Evolutionary conservation across 345 rosid species (phyloP).

Genomic region (Eutrema japonicum): DNA sequence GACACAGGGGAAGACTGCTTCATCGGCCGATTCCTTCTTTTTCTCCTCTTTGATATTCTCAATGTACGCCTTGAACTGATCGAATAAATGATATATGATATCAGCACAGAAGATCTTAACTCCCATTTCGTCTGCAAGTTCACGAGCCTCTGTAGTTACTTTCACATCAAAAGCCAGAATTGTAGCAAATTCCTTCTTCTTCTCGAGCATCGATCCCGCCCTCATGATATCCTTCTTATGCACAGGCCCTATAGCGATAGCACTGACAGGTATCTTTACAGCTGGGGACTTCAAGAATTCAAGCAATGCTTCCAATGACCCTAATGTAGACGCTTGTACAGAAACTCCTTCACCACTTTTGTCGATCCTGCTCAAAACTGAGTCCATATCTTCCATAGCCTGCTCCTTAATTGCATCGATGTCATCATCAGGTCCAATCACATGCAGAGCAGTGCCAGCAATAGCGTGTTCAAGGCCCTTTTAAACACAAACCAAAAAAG

Average conservation of each 20-base stretch:
- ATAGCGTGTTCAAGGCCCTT: slow-evolving; percentile 95
- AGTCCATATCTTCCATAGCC: slow-evolving; percentile 87
- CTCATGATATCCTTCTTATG: slow-evolving; percentile 94
- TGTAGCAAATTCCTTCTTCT: slow-evolving; percentile 88
- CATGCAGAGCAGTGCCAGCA: slow-evolving; percentile 90
- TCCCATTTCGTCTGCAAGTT: slow-evolving; percentile 84
- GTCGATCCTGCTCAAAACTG: slow-evolving; percentile 85
- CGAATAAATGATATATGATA: slow-evolving; percentile 91
- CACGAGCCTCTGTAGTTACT: slow-evolving; percentile 90
- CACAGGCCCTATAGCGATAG: slow-evolving; percentile 88
- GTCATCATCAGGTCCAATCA: slow-evolving; percentile 78
- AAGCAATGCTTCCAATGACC: slow-evolving; percentile 93
- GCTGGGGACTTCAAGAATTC: slow-evolving; percentile 88
- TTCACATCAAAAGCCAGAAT: slow-evolving; percentile 95
- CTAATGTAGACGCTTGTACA: slow-evolving; percentile 95
- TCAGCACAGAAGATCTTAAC: slow-evolving; percentile 96
- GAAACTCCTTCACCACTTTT: slow-evolving; percentile 90
- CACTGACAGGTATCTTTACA: slow-evolving; percentile 90
- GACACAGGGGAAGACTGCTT: slow-evolving; percentile 93
- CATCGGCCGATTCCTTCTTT: slow-evolving; percentile 89
- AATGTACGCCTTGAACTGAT: slow-evolving; percentile 86
- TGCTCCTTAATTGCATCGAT: slow-evolving; percentile 68
- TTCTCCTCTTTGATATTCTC: slow-evolving; percentile 86
- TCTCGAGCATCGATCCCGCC: slow-evolving; percentile 95
- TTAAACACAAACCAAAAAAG: slow-evolving; percentile 20